Evolutionary conservation across 768 basidiomycete species (phyloP), one percentile per base, ranked within the genome.

Genomic region (Amylocystis lapponica): DNA sequence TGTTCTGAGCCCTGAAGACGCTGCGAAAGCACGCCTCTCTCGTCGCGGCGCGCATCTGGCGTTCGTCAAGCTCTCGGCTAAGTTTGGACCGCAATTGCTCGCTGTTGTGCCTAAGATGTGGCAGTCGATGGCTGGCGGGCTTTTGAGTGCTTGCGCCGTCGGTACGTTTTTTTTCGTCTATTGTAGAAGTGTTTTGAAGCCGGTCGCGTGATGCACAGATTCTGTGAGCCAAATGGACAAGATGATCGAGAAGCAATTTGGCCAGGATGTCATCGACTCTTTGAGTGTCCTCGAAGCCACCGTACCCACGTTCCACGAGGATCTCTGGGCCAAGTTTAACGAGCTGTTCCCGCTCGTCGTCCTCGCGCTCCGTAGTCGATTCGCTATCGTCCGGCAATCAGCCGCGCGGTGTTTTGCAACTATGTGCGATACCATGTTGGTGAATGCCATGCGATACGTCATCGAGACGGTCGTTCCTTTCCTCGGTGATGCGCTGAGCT

Each of bases 211-310:
- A n/a, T n/a, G n/a, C 30, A 3, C 44, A 85, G 83, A 74, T 41
- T 72, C 74, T 6, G 65, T 79, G 13, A 64, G 71, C 41, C 67
- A 78, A 41, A 77, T 79, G 26, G 89, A 92, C 52, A 55, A 56
- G 14, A 63, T 77, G 11, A 83, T 92, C 48, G 81, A 81, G 47
- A 79, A 78, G 55, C 79, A 82, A 45, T 76, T 71, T 43, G 92
- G 89, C 0, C 93, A 97, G 59, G 87, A 89, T 55, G 80, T 97
- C 26, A 81, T 99, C 45, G 96, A 99, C 65, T 86, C 86, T 7
- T 69, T 98, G 36, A 95, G 92, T 45, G 86, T 94, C 29, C 70
- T 98, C 14, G 86, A 91, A 50, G 83, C 87, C 14, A 74, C 92
- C 37, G 76, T 81, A 2, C 85, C 88, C 1, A 76, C 83, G 5